Percentiles rank a stretch among this genome's conserved stretches.
These are phyloP conservation scores for Entomortierella lignicola DNA, from an alignment of 192 early-diverging fungal genomes.

Conservation along the genomic window DNA sequence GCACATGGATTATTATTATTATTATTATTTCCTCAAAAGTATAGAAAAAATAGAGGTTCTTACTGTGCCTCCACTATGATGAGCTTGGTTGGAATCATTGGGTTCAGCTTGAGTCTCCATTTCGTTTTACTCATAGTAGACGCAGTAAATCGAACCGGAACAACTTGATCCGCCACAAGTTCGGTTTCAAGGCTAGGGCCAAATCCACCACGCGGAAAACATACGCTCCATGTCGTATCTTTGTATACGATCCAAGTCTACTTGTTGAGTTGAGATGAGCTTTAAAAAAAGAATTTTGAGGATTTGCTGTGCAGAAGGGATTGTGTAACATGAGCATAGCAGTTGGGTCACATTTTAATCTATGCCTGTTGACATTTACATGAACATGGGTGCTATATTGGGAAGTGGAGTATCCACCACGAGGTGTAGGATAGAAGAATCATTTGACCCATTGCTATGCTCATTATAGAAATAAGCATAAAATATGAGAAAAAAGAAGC, in stretches of 20 bases:
- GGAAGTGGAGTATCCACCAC: slow-evolving; percentile 13
- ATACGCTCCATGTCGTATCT: neutral
- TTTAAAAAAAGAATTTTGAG: neutral
- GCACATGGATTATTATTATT: slow-evolving; percentile 19
- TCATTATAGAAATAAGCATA: neutral
- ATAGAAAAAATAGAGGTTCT: neutral
- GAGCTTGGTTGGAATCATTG: slow-evolving; percentile 1
- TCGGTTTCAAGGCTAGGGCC: neutral
- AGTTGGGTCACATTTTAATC: neutral
- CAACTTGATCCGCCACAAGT: slow-evolving; percentile 7
- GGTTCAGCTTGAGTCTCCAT: slow-evolving; percentile 5
- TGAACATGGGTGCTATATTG: slow-evolving; percentile 5
- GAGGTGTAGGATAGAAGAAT: slow-evolving; percentile 12
- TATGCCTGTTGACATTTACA: neutral
- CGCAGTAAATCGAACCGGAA: slow-evolving; percentile 5
- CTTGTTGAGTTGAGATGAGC: neutral
- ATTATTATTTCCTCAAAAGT: neutral
- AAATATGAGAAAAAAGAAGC: no score
- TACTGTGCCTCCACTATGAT: slow-evolving; percentile 17
- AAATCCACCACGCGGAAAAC: slow-evolving; percentile 9
- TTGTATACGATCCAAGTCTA: slow-evolving; percentile 17
- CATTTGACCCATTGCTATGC: slow-evolving; percentile 2
- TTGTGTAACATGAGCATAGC: no score
- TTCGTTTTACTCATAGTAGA: neutral
- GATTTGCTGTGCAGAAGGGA: neutral